Evolutionary conservation across 352 stramenopile genomes (phyloP), one percentile per base, ranked within the genome.

Genomic region (Pythium phragmitis): DNA sequence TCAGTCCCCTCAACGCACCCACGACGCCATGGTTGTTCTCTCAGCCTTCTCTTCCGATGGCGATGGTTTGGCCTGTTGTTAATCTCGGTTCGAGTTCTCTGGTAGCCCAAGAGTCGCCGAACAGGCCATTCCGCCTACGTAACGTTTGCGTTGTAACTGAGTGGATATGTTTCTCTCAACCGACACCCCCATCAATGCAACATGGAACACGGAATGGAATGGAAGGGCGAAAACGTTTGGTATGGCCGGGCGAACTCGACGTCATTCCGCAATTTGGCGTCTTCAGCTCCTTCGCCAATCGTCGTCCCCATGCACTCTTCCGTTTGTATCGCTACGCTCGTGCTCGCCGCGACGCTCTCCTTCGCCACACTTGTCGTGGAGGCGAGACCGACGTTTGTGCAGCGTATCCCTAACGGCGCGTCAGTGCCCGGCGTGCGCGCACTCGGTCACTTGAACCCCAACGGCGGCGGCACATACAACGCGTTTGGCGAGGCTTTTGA

Each of bases 401-500:
- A 76, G 47, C 73, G 66, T 7, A 70, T 95, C 19, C 86, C 86
- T 4, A 95, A 92, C 42, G 82, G 67, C 39, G 63, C 70, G 3
- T 67, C 60, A 0, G 72, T 92, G 8, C 36, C 26, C 21, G 79
- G 85, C 17, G 71, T 93, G 16, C 42, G 53, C 21, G 82, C 82
- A 13, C 34, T 94, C 8, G 86, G 86, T 4, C 86, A 94, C 48
- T 52, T 64, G 37, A 83, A 80, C 41, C 8, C 58, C 8, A 57
- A 58, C 1, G 80, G 82, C 13, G 84, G 84, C 6, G 86, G 86
- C 7, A 41, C 67, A 8, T 68, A 74, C 23, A 92, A 92, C 63
- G 65, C 56, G 0, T 94, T 94, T 57, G 86, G 86, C 33, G 13
- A 74, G 30, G 82, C 75, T 0, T 94, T 94, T 60, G 19, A 68